Base-by-base conservation (phyloP, 257 asterid genomes). In the Lithospermum erythrorhizon region DNA sequence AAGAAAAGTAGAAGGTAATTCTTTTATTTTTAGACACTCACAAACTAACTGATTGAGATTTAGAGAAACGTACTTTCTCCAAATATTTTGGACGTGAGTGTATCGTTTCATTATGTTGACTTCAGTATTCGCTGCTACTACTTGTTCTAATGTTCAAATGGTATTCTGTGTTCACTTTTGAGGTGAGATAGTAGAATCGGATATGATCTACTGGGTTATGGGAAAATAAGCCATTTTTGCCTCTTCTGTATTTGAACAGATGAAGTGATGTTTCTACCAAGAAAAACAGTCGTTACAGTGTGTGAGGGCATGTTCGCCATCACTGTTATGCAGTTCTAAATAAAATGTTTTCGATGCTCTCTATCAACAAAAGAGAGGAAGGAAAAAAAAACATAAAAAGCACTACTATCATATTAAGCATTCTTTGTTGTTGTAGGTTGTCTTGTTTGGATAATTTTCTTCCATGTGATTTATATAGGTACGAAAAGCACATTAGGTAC, bases 401-500 rank as follows among this genome's bases (percentile, higher is more conserved):
- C 6, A 27, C 3, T 27, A 27, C 3, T 11, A 41, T 14, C 5
- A 41, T 41, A 3, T 0, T 41, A 13, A 1, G 18, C 17, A 13
- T 14, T 41, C 49, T 41, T 41, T 41, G 49, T 41, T 11, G 49
- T 41, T 41, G 47, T 22, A 15, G 21, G 11, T 1, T 23, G 20
- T 22, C 55, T 22, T 23, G 24, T n/a, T 22, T 63, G 35, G 20
- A 61, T 67, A 35, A 53, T 13, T 51, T 55, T 22, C 20, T 22
- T 37, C 29, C 29, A 51, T 48, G 23, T 18, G 61, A 14, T 9
- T 30, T 21, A 25, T 21, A 25, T 78, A 93, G 99, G 85, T 93
- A 81, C 57, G 97, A 93, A 29, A 89, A 82, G 86, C 94, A 86
- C 35, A 77, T 93, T 17, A 81, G 99, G 64, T 93, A 93, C 2